Base-by-base conservation (phyloP, 2,329 filamentous ascomycete species). In the Colletotrichum godetiae region DNA sequence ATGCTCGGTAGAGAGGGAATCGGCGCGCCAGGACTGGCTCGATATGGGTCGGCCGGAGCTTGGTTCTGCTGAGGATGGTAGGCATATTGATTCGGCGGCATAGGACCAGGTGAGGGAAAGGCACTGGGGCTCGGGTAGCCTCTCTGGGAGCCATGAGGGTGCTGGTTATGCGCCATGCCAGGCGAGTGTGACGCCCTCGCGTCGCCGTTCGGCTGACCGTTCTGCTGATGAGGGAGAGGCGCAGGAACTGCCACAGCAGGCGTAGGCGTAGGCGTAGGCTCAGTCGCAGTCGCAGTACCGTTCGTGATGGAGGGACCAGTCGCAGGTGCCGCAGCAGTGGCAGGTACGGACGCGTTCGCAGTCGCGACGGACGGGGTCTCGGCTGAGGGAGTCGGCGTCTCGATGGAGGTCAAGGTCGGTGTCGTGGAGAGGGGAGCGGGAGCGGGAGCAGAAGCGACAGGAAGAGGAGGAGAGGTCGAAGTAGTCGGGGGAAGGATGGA, bases 1-100 rank as follows among this genome's bases (percentile, higher is more conserved):
- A 86, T 85, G 75, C 83, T 86, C 59, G 84, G 84, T 57, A 86
- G 78, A 7, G 84, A 73, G 19, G 70, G 79, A 67, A 84, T 82
- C 55, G 81, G 79, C 64, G 79, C 76, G 58, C 77, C 76, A 4
- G 80, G 62, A 58, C 72, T 79, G 65, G 80, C 76, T 74, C 83
- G 81, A 75, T 85, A 85, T 24, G 79, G 77, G 73, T 85, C 83
- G 68, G 78, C 76, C n/a, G 76, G 65, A 24, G 77, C 70, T 67
- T 69, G 77, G 35, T 42, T 77, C 75, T 55, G 56, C 31, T 73
- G 71, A 35, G 74, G 74, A 10, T 75, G 74, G 46, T 76, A 78
- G 11, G 76, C 63, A 42, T 77, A 76, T 59, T 74, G 72, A 35
- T 33, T 58, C 57, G 57, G 42, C 33, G 62, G 61, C 37, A 72